Evolutionary conservation across 352 stramenopile species (phyloP).

Genomic region (Elongisporangium undulatum): DNA sequence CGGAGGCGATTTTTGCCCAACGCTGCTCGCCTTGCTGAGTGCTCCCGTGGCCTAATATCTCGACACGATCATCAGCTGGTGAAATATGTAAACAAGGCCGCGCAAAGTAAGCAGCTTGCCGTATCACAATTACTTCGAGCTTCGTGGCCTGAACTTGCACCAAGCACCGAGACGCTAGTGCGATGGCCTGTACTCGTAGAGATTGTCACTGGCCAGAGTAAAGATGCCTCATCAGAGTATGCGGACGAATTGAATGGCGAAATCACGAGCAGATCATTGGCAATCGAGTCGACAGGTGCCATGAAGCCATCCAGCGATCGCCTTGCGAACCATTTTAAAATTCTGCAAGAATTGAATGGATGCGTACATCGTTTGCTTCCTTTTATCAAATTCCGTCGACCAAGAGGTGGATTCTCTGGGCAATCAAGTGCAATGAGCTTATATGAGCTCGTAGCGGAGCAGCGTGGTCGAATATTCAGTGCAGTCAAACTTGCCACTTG

Average conservation of each 20-base stretch:
- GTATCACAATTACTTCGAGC: slow-evolving; percentile 43
- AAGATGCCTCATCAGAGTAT: neutral
- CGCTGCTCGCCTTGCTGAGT: slow-evolving; percentile 16
- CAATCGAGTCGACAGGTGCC: neutral
- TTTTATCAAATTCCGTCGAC: slow-evolving; percentile 29
- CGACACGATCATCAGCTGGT: slow-evolving; percentile 64
- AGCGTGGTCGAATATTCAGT: slow-evolving; percentile 67
- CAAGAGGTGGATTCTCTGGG: slow-evolving; percentile 10
- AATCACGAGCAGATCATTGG: neutral
- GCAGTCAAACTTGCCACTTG: slow-evolving; percentile 67
- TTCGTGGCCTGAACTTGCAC: slow-evolving; percentile 59
- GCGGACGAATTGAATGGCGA: neutral
- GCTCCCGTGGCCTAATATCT: slow-evolving; percentile 10
- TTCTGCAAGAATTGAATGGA: slow-evolving; percentile 74
- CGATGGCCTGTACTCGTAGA: slow-evolving; percentile 70
- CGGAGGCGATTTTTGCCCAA: slow-evolving; percentile 42
- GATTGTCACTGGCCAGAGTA: slow-evolving; percentile 30
- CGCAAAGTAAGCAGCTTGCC: slow-evolving; percentile 38
- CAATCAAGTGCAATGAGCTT: slow-evolving; percentile 9
- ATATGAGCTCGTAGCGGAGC: slow-evolving; percentile 28
- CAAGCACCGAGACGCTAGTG: slow-evolving; percentile 48
- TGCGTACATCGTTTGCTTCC: slow-evolving; percentile 54
- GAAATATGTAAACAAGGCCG: slow-evolving; percentile 72
- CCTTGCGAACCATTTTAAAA: slow-evolving; percentile 57
- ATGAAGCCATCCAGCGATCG: slow-evolving; percentile 17